Percentiles rank a stretch among this genome's conserved stretches.
Evolutionary conservation across 169 alveolate genomes (phyloP).

Genomic region (Plasmodium chabaudi): DNA sequence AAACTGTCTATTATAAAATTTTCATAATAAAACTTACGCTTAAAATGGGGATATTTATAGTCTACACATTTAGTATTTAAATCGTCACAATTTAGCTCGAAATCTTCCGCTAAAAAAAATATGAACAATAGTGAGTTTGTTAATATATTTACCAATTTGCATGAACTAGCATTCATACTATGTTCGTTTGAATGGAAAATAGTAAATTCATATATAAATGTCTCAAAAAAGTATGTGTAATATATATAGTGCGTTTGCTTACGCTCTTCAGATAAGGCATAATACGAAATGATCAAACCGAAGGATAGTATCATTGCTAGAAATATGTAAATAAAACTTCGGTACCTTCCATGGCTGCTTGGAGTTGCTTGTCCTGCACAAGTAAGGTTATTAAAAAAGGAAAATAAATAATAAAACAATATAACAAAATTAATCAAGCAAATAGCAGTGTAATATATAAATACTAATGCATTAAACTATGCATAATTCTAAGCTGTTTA

Average conservation of each 20-base stretch:
- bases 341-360: constrained; percentile 8
- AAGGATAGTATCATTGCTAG: constrained; percentile 3
- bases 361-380: constrained; percentile 3
- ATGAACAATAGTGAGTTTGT: not conserved
- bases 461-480: too few relatives aligned
- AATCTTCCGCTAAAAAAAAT: constrained; percentile 20
- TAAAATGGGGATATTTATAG: constrained; percentile 44
- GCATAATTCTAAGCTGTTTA: not conserved
- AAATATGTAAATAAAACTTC: constrained; percentile 29
- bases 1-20: too few relatives aligned
- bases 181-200: not conserved
- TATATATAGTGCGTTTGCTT: not conserved
- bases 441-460: too few relatives aligned
- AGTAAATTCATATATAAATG: not conserved
- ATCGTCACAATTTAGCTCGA: constrained; percentile 29
- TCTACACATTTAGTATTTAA: constrained; percentile 34
- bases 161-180: not conserved
- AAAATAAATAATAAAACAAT: too few relatives aligned
- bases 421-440: too few relatives aligned
- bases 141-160: not conserved
- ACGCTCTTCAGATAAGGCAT: constrained; percentile 15
- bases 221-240: not conserved
- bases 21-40: constrained; percentile 30
- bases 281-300: constrained; percentile 22
- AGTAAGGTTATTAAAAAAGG: too few relatives aligned